Percentiles rank a stretch among this genome's conserved stretches.
Conservation (phyloP, 2,329 filamentous ascomycete genomes). For the Dactylellina sp. region DNA sequence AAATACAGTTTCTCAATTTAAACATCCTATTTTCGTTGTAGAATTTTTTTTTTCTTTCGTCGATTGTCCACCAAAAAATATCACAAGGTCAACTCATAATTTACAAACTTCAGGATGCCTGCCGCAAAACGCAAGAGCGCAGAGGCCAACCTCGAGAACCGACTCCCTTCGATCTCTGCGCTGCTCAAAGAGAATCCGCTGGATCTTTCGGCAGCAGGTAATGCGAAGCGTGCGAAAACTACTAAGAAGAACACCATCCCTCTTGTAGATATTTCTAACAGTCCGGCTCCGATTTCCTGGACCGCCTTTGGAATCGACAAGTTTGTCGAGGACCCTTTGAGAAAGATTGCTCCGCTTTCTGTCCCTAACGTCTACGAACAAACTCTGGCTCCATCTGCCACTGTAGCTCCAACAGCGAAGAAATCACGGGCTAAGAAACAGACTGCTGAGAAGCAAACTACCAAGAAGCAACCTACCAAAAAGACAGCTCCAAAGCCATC, state of each 20-base stretch:
- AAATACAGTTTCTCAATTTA: not conserved
- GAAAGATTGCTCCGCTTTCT: constrained; percentile 14
- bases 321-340: constrained; percentile 30
- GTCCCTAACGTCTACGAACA: not conserved
- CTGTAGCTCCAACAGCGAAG: not conserved
- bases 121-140: constrained; percentile 31
- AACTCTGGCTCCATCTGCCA: not conserved
- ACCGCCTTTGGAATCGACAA: constrained; percentile 41
- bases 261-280: constrained; percentile 47
- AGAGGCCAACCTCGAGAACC: constrained; percentile 25
- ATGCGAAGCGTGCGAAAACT: constrained; percentile 27
- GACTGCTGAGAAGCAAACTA: not conserved
- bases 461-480: constrained; percentile 17
- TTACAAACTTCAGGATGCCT: constrained; percentile 11
- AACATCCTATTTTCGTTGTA: not conserved
- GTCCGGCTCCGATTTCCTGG: constrained; percentile 39
- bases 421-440: constrained; percentile 8
- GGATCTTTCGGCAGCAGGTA: not conserved
- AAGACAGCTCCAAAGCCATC: constrained; percentile 3
- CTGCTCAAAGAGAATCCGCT: constrained; percentile 2
- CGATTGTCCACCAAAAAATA: constrained; percentile 14
- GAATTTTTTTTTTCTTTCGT: not conserved
- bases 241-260: constrained; percentile 9
- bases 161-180: not conserved
- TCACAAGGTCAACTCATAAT: constrained; percentile 30